Conservation (phyloP, 345 rosid genomes). For the Abelmoschus esculentus region DNA sequence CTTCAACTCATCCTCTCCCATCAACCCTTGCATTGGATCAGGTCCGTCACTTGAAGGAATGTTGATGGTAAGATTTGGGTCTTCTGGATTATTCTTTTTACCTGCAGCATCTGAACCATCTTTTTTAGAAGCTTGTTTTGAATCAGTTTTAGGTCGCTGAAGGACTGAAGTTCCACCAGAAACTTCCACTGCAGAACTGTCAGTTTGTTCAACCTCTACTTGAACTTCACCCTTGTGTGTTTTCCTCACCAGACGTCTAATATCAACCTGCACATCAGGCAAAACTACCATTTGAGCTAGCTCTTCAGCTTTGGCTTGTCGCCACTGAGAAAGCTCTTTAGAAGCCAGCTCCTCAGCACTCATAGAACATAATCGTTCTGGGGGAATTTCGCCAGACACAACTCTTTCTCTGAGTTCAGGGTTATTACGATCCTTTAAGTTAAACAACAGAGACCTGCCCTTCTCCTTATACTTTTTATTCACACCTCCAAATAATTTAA, state of each 20-base stretch:
- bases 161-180: conserved; percentile 41
- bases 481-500: conserved; percentile 76
- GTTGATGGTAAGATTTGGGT: conserved; percentile 33
- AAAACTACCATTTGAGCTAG: conserved; percentile 89
- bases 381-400: conserved; percentile 59
- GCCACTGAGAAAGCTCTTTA: conserved; percentile 83
- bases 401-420: conserved; percentile 82
- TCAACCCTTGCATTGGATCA: conserved; percentile 49
- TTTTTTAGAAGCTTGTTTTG: conserved; percentile 21
- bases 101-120: conserved; percentile 22
- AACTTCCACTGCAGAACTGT: conserved; percentile 48
- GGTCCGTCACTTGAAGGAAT: conserved; percentile 51
- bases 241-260: conserved; percentile 73
- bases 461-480: conserved; percentile 92
- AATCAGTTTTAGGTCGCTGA: conserved; percentile 24
- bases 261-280: conserved; percentile 64
- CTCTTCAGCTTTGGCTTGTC: conserved; percentile 88
- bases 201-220: conserved; percentile 64
- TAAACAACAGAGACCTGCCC: conserved; percentile 82
- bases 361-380: conserved; percentile 73
- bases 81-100: conserved; percentile 29
- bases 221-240: conserved; percentile 94
- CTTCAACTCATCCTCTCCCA: conserved; percentile 75
- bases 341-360: conserved; percentile 94
- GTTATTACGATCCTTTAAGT: conserved; percentile 78